Evolutionary conservation across 371 early-diverging fungal genomes (phyloP).

Genomic region (Mucor velutinosus): DNA sequence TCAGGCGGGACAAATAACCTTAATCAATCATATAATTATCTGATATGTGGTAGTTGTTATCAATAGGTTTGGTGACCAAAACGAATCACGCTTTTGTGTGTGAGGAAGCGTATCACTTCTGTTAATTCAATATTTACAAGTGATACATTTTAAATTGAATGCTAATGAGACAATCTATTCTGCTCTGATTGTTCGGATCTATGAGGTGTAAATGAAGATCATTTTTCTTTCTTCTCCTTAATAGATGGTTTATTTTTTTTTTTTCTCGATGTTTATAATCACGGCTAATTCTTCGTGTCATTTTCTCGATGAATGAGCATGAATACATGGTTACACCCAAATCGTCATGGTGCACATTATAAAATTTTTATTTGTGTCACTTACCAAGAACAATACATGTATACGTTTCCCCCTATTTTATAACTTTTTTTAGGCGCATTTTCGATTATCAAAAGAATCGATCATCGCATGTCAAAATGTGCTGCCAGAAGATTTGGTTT

Average conservation of each 20-base stretch:
- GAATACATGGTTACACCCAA: not conserved
- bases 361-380: not conserved
- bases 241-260: not conserved
- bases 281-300: not conserved
- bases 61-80: not conserved
- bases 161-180: not conserved
- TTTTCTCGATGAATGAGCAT: not conserved
- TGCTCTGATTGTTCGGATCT: not conserved
- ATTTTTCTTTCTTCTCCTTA: not conserved
- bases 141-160: not conserved
- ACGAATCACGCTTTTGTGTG: not conserved
- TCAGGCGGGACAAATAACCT: not conserved
- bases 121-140: not conserved
- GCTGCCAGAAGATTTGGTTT: not conserved
- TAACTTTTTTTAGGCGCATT: not conserved
- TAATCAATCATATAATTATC: not conserved
- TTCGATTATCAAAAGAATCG: not conserved
- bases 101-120: not conserved
- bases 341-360: not conserved
- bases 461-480: not conserved
- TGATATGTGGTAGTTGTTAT: not conserved
- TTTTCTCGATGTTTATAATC: not conserved
- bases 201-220: not conserved
- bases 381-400: not conserved
- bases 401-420: not conserved